Evolutionary conservation across 495 filamentous ascomycete species (phyloP).

Genomic region (Monascus purpureus): DNA sequence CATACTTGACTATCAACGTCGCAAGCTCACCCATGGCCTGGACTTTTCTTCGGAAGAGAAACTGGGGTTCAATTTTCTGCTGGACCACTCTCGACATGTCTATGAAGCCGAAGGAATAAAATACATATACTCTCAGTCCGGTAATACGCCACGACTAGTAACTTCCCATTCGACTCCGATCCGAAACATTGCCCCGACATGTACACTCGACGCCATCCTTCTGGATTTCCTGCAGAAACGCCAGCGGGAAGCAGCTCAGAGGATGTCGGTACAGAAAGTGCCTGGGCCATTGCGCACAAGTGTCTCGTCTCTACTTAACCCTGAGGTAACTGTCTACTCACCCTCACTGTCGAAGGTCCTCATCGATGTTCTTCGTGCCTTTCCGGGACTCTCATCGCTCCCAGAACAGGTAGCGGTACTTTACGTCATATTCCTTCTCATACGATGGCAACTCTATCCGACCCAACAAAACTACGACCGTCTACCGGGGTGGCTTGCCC

Average conservation of each 20-base stretch:
- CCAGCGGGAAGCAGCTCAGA: conserved; percentile 47
- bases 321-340: conserved; percentile 40
- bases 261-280: conserved; percentile 43
- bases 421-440: conserved; percentile 70
- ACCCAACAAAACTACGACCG: conserved; percentile 61
- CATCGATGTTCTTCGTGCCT: conserved; percentile 63
- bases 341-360: conserved; percentile 72
- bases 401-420: conserved; percentile 68
- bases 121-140: too few relatives aligned
- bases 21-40: conserved; percentile 39
- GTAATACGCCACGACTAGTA: too few relatives aligned
- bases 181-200: conserved; percentile 47
- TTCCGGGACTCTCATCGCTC: conserved; percentile 51
- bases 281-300: conserved; percentile 63
- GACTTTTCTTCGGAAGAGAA: conserved; percentile 44
- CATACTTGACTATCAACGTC: conserved; percentile 36
- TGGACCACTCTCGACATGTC: conserved; percentile 38
- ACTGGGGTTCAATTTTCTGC: conserved; percentile 54
- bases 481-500: conserved; percentile 52
- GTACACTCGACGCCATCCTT: conserved; percentile 58
- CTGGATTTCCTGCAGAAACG: conserved; percentile 62
- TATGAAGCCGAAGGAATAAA: conserved; percentile 25
- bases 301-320: conserved; percentile 59
- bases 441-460: conserved; percentile 69
- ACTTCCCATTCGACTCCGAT: conserved; percentile 36